Evolutionary conservation across 1,139 yeast genomes (phyloP), one percentile per base, ranked within the genome.

Genomic region (Kodamaea alishanica): DNA sequence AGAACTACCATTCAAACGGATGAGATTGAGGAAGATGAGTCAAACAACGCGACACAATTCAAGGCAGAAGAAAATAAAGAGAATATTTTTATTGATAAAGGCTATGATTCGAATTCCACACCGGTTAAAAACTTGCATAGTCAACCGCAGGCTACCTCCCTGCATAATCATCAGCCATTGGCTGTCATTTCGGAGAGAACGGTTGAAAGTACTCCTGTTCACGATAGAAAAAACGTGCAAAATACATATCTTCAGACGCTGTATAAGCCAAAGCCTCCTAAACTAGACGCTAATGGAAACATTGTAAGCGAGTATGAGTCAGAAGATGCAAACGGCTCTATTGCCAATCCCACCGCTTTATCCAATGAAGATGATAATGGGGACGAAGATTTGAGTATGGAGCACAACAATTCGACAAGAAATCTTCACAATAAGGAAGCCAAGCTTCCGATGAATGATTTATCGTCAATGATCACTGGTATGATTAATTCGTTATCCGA

Each of bases 401-500:
- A 15, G 4, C 20, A 15, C 20, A 15, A 15, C 4, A 15, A 15
- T 15, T 15, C 20, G 20, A 15, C 20, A 15, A 15, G 20, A 15
- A 35, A 20, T n/a, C n/a, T 9, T 33, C 24, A 9, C 10, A 38
- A 28, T 6, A 12, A 34, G 10, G 41, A 37, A 2, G 28, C 36
- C 24, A 55, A 50, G 33, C 49, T 66, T 32, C 65, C 63, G 24
- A 54, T 63, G 52, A 40, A 49, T 12, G 74, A 69, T 45, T 54
- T 67, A 32, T 56, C 69, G 24, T 52, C 64, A 0, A 67, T 68
- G 72, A 46, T 68, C n/a, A 46, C 53, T 20, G 63, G 68, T 5
- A 63, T 73, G 73, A 56, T 77, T 28, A 62, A 65, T 35, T 67
- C 78, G 0, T 63, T 77, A 32, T 61, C 75, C 7, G 67, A 63